Base-by-base conservation (phyloP, 2,329 filamentous ascomycete genomes). In the Colletotrichum graminicola region DNA sequence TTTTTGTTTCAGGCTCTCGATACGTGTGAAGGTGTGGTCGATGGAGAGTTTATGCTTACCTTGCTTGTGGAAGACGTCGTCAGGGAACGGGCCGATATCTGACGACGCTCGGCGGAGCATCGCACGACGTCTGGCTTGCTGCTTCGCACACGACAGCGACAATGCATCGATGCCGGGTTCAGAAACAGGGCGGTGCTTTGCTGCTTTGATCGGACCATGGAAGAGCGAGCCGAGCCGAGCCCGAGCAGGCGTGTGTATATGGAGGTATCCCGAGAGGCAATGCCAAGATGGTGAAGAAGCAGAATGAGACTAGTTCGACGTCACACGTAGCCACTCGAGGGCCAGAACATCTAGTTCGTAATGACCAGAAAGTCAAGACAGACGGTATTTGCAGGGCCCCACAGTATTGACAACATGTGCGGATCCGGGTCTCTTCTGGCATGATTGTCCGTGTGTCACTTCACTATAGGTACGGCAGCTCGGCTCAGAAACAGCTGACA, bases 401-500 rank as follows among this genome's bases (percentile, higher is more conserved):
- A 63, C 61, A 63, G 18, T 41, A 32, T 51, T 32, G 43, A 6
- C 23, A 47, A n/a, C 29, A 52, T 32, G 55, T 32, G 63, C 34
- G 64, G 36, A 18, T 26, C 36, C 12, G 43, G 21, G 39, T 4
- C 32, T n/a, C n/a, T 51, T 57, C 67, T 71, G 63, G 67, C 64
- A 55, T 56, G 67, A 70, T 43, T 63, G 12, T 26, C 18, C 41
- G 57, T 45, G 23, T 60, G 56, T 51, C 12, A 8, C 49, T 51
- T 41, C 11, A 18, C 39, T 41, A 41, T 41, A 39, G 7, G 14
- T 5, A 10, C 18, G 23, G 12, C 55, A 12, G 12, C 55, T 57
- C 32, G 32, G 43, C 29, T 39, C 23, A 62, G 49, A 49, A 71
- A 67, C 67, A 67, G 63, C 68, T 67, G 52, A 71, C 64, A 54